A percentile compares a stretch with the other conserved stretches of the same genome.
Conservation (phyloP, 23 red algal species). For the Gracilaria caudata region DNA sequence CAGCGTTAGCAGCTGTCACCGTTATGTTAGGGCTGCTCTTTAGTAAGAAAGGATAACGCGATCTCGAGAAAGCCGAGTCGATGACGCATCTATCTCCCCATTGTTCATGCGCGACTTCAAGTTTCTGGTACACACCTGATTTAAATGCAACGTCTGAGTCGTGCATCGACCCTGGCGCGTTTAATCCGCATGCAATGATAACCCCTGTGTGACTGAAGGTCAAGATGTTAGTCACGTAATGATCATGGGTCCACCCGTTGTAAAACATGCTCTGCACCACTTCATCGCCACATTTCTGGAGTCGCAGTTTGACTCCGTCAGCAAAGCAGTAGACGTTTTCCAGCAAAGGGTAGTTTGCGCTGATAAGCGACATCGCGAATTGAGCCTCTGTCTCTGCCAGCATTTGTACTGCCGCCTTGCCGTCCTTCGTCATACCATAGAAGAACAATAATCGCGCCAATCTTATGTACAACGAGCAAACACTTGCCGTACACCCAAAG, state of each 20-base stretch:
- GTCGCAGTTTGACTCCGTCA: slow-evolving; percentile 44
- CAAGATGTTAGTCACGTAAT: slow-evolving; percentile 31
- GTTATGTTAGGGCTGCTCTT: neutral
- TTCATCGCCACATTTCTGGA: slow-evolving; percentile 7
- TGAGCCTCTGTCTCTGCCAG: neutral
- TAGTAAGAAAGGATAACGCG: neutral
- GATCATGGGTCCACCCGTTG: slow-evolving; percentile 33
- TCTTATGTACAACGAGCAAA: slow-evolving; percentile 29
- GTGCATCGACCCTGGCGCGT: slow-evolving; percentile 29
- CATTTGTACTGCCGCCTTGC: neutral
- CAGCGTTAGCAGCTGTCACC: neutral
- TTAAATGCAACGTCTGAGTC: slow-evolving; percentile 16
- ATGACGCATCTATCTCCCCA: slow-evolving; percentile 1
- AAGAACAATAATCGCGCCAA: slow-evolving; percentile 1
- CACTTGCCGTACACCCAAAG: slow-evolving; percentile 1
- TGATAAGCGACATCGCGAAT: neutral
- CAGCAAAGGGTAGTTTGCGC: slow-evolving; percentile 6
- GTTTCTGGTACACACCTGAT: slow-evolving; percentile 12
- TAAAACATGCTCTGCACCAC: slow-evolving; percentile 37
- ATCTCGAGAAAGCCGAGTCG: slow-evolving; percentile 13
- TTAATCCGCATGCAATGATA: slow-evolving; percentile 38
- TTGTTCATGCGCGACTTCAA: neutral
- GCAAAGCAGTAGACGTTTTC: slow-evolving; percentile 21
- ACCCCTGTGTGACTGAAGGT: slow-evolving; percentile 7
- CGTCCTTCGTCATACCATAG: neutral